A percentile compares a stretch with the other conserved stretches of the same genome.
Evolutionary conservation across 169 alveolate genomes (phyloP).

Genomic region (Eimeria sp.): DNA sequence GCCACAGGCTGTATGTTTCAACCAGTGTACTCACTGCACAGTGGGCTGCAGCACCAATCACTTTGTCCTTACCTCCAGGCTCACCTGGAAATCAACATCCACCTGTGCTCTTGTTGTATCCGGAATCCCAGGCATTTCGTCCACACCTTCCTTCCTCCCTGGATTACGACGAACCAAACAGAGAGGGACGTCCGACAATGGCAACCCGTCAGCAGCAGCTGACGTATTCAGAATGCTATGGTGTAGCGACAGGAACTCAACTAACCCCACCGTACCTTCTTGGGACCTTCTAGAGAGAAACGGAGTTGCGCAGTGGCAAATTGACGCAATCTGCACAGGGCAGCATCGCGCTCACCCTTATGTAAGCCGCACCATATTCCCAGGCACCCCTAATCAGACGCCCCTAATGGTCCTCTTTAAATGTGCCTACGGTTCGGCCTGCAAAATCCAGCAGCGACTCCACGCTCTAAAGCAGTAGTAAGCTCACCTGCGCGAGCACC

Average conservation of each 20-base stretch:
- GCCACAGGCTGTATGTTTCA: not conserved
- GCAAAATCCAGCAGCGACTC: not conserved
- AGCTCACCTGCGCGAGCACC: slow-evolving; percentile 57
- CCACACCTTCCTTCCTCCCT: slow-evolving; percentile 5
- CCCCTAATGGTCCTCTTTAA: not conserved
- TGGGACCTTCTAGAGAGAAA: slow-evolving; percentile 1
- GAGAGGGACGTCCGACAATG: not conserved
- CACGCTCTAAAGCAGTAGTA: not conserved
- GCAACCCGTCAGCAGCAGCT: not conserved
- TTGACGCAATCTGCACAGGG: slow-evolving; percentile 42
- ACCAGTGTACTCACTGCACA: not conserved
- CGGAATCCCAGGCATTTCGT: not conserved
- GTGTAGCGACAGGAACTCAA: not conserved
- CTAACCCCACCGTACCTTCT: slow-evolving; percentile 6
- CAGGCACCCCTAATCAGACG: no score
- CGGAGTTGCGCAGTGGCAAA: slow-evolving; percentile 64
- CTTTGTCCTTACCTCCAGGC: not conserved
- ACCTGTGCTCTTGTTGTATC: slow-evolving; percentile 5
- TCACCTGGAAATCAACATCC: slow-evolving; percentile 48
- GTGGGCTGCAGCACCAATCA: not conserved
- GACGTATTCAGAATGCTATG: not conserved
- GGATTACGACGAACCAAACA: not conserved
- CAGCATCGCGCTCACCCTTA: not conserved
- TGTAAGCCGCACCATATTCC: not conserved
- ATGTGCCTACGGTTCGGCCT: not conserved